Evolutionary conservation across 768 basidiomycete species (phyloP), one percentile per base, ranked within the genome.

Genomic region (Suillus luteus): DNA sequence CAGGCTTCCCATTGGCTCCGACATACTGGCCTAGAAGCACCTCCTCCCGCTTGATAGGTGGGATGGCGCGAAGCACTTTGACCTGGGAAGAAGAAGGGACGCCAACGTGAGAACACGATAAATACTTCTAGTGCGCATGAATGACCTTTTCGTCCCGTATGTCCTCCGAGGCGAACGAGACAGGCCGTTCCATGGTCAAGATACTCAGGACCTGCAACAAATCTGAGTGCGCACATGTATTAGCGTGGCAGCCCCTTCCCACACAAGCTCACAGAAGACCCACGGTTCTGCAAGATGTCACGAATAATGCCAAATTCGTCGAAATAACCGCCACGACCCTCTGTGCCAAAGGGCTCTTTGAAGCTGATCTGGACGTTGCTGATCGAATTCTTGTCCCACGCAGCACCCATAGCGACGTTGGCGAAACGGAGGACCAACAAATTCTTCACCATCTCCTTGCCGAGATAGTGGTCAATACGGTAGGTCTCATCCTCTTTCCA

Each of bases 381-480:
- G 80, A 99, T 91, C 65, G 88, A 93, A 77, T 96, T 94, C 78
- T 93, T 96, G 81, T 99, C 96, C 93, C 96, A 97, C 44, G 86
- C 85, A 35, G 93, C 87, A 67, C 87, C 87, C 81, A 97, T 77
- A 31, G 95, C 92, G 68, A 95, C 79, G 78, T 99, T 99, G 66
- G 94, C 96, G 71, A 99, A 99, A 40, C 96, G 89, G 60, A 98
- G 81, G 35, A 98, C 93, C 66, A 99, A 90, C 62, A 99, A 76
- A 77, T 99, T 99, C 84, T 99, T 99, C 73, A 98, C 93, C 96
- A 99, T 99, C 85, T 99, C 96, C 82, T 99, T 99, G 63, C 96
- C 96, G 60, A 99, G 90, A 77, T 99, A 99, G 75, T 99, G 96
- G 78, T 99, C 96, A 74, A 99, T 99, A 60, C 96, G 92, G 87